Evolutionary conservation across 2,329 filamentous ascomycete genomes (phyloP), one percentile per base, ranked within the genome.

Genomic region (Colletotrichum agaves): DNA sequence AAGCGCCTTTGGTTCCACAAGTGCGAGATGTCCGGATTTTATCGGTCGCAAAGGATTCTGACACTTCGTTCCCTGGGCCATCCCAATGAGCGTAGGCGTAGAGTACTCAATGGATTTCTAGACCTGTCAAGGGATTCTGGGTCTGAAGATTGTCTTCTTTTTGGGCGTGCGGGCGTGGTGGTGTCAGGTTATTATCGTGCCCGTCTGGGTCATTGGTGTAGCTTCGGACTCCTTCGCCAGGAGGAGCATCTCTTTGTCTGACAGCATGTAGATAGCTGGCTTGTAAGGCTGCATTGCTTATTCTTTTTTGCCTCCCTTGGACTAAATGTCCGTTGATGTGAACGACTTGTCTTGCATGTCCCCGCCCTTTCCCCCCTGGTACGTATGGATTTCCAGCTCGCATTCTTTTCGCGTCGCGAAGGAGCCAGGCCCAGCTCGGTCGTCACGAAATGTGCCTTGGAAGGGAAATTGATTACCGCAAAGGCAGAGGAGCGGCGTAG

Each of bases 251-350:
- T n/a, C 35, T 21, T 43, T 46, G 58, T 61, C 58, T 61, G 58
- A 52, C 46, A 12, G 46, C 17, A 27, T 43, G 37, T 17, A 11
- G 27, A 37, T 37, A 43, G 33, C 31, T 12, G 19, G 31, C 10
- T 35, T 21, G 33, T 43, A 43, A 52, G 58, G 58, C 58, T 52
- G 58, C 15, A 31, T 15, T 43, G 46, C 19, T 27, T 10, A 15
- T 5, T 27, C n/a, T 19, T 35, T n/a, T 21, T 17, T 43, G n/a
- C 33, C 21, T 13, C 23, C 46, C 31, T 52, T 35, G 46, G 39
- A 39, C 23, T 23, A 11, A 11, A 52, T 52, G 33, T 52, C 13
- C 7, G 35, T 61, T 61, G 58, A 52, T 52, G 58, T 52, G 41
- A 61, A 43, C 37, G 35, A 43, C 35, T n/a, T 46, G 15, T 39